These are phyloP conservation scores for Pseudogymnoascus sp. DNA, from an alignment of 2,329 filamentous ascomycete genomes.

Conservation along the genomic window DNA sequence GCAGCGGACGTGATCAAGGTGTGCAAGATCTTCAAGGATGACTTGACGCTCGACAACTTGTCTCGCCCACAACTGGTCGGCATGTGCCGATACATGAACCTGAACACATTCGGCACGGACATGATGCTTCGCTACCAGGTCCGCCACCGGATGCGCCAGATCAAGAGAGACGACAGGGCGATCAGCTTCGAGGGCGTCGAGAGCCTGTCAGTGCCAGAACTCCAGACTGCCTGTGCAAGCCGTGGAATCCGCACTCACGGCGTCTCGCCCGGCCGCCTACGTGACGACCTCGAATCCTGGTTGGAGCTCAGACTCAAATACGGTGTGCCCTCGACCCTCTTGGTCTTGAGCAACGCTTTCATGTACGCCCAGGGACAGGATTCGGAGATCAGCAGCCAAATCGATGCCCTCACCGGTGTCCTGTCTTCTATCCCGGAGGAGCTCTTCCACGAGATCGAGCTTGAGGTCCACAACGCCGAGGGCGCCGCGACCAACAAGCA, in stretches of 20 bases:
- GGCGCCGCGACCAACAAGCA: slow-evolving; percentile 98
- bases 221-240: slow-evolving; percentile 86
- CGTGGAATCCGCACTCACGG: slow-evolving; percentile 90
- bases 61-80: slow-evolving; percentile 92
- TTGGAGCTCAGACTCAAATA: slow-evolving; percentile 87
- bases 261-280: slow-evolving; percentile 77
- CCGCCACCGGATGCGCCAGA: slow-evolving; percentile 96
- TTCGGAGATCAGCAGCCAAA: slow-evolving; percentile 75
- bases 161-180: slow-evolving; percentile 93
- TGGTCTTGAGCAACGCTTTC: slow-evolving; percentile 95
- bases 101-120: slow-evolving; percentile 94
- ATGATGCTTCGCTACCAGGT: slow-evolving; percentile 97
- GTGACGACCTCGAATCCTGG: slow-evolving; percentile 89
- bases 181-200: slow-evolving; percentile 93
- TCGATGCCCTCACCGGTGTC: slow-evolving; percentile 87
- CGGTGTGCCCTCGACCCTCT: slow-evolving; percentile 89
- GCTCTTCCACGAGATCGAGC: slow-evolving; percentile 97
- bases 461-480: slow-evolving; percentile 94
- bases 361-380: slow-evolving; percentile 88
- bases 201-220: slow-evolving; percentile 82
- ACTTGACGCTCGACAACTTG: slow-evolving; percentile 92
- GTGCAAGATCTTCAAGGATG: slow-evolving; percentile 98
- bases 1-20: slow-evolving; percentile 93
- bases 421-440: slow-evolving; percentile 94
- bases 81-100: slow-evolving; percentile 97